These are phyloP conservation scores for Microdochium nivale DNA, from an alignment of 2,329 filamentous ascomycete species.

Conservation along the genomic window DNA sequence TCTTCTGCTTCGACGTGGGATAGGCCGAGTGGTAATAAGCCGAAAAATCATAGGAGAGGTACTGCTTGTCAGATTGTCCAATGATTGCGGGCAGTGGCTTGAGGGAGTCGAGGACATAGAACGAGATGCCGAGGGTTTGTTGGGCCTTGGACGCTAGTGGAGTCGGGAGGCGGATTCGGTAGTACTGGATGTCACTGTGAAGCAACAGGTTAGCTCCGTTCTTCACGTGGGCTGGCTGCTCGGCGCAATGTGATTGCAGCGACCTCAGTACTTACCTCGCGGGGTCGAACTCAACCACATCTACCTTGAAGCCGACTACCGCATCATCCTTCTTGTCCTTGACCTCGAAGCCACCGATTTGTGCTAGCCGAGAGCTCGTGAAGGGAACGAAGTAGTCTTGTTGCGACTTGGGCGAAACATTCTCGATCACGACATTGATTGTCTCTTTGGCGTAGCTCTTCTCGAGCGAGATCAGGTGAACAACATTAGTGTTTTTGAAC, in stretches of 20 bases:
- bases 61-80: constrained; percentile 79
- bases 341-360: constrained; percentile 80
- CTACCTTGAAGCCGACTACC: constrained; percentile 58
- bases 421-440: constrained; percentile 91
- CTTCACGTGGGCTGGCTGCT: not conserved
- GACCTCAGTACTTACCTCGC: constrained; percentile 39
- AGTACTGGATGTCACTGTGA: constrained; percentile 67
- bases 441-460: constrained; percentile 87
- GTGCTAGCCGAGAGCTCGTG: constrained; percentile 63
- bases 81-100: constrained; percentile 73
- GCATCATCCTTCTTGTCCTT: constrained; percentile 79
- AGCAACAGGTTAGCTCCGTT: not conserved
- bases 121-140: constrained; percentile 81
- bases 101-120: constrained; percentile 72
- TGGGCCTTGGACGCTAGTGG: constrained; percentile 69
- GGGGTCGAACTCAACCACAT: constrained; percentile 55
- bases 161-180: constrained; percentile 68
- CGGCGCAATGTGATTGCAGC: constrained; percentile 1
- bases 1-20: constrained; percentile 86
- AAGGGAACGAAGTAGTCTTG: constrained; percentile 90
- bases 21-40: constrained; percentile 81
- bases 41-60: constrained; percentile 76
- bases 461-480: constrained; percentile 84
- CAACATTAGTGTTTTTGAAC: constrained; percentile 88
- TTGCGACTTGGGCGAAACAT: constrained; percentile 69